Percentiles rank a stretch among this genome's conserved stretches.
phyloP scores from a whole-genome alignment of 1,284 basidiomycete species.

The Inonotus hispidus region DNA sequence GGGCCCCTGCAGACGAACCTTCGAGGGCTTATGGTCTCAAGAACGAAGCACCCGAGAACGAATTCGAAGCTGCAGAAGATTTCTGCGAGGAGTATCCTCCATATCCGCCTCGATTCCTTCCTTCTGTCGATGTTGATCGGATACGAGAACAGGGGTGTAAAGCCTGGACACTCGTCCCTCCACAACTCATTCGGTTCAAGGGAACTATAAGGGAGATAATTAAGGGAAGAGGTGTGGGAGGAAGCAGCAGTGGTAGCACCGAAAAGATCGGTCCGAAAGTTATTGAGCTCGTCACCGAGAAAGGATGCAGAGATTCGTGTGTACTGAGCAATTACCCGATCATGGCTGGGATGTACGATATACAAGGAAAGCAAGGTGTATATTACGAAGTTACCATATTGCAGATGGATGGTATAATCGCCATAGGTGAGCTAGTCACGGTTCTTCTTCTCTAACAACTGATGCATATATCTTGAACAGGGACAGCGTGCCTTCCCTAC shows the following conservation, averaged over 20 bases:
- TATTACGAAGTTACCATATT: conserved; percentile 58
- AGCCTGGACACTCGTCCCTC: conserved; percentile 47
- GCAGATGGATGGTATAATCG: conserved; percentile 52
- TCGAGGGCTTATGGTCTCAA: conserved; percentile 41
- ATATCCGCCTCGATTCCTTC: conserved; percentile 38
- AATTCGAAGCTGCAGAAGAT: conserved; percentile 42
- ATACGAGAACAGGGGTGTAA: conserved; percentile 40
- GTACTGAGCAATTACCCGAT: conserved; percentile 59
- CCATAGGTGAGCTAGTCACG: conserved; percentile 41
- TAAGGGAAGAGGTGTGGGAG: background rate
- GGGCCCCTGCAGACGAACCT: conserved; percentile 45
- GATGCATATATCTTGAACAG: conserved; percentile 28
- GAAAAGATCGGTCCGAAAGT: conserved; percentile 33
- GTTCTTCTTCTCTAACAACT: background rate
- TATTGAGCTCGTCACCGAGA: conserved; percentile 34
- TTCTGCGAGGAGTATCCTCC: conserved; percentile 43
- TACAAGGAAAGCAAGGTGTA: conserved; percentile 45
- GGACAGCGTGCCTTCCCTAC: conserved; percentile 61
- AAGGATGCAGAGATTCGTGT: conserved; percentile 44
- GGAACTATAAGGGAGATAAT: conserved; percentile 32
- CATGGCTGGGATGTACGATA: conserved; percentile 52
- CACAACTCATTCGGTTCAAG: conserved; percentile 32
- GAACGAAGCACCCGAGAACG: conserved; percentile 48
- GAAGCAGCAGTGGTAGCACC: conserved; percentile 23
- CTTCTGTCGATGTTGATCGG: conserved; percentile 43